Conservation (phyloP, 192 early-diverging fungal species). For the Kappamyces sp. region DNA sequence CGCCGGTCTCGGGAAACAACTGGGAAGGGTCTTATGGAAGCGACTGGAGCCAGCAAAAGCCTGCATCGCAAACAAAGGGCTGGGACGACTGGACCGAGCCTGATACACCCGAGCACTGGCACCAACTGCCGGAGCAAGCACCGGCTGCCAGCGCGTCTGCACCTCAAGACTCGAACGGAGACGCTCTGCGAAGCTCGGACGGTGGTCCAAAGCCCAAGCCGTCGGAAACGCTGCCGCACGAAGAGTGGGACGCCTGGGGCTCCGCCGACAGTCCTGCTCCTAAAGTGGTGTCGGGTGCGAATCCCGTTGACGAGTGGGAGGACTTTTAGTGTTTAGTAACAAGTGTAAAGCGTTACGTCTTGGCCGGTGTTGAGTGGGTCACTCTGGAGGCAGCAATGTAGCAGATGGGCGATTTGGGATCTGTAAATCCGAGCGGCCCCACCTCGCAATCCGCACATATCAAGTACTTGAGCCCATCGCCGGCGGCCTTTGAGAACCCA, state of each 20-base stretch:
- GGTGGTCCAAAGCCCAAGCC: too few relatives aligned
- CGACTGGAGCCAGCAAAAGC: too few relatives aligned
- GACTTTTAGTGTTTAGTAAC: slow-evolving; percentile 25
- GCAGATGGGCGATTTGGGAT: neutral
- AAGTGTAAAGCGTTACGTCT: too few relatives aligned
- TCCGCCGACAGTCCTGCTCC: neutral
- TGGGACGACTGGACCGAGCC: neutral
- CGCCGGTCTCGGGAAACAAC: too few relatives aligned
- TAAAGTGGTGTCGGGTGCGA: neutral
- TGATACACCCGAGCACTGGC: too few relatives aligned
- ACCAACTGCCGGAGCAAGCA: too few relatives aligned
- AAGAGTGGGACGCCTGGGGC: neutral
- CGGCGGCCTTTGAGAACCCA: slow-evolving; percentile 30
- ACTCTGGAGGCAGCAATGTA: slow-evolving; percentile 7
- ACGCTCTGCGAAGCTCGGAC: too few relatives aligned
- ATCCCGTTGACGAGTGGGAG: slow-evolving; percentile 28
- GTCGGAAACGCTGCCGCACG: slow-evolving; percentile 5
- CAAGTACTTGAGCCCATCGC: slow-evolving; percentile 20
- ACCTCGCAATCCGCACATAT: slow-evolving; percentile 37
- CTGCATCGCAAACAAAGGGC: neutral
- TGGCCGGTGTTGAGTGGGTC: neutral
- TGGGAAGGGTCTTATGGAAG: too few relatives aligned
- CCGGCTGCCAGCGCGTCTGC: too few relatives aligned
- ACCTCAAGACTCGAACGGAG: too few relatives aligned
- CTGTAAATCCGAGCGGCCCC: slow-evolving; percentile 28